Conservation (phyloP, 768 basidiomycete species). For the Trametes coccinea region DNA sequence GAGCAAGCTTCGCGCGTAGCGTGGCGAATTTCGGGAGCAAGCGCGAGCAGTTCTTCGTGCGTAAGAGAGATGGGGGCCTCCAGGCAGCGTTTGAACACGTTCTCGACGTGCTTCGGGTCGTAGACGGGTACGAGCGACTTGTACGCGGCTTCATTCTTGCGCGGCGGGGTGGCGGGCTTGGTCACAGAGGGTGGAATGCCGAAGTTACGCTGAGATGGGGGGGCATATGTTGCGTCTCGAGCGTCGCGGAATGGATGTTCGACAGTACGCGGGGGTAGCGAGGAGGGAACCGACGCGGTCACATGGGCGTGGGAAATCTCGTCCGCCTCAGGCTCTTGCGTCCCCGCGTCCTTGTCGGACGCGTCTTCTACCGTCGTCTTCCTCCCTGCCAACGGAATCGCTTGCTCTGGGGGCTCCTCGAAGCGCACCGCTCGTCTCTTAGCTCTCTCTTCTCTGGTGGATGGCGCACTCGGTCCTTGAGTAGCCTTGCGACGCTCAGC, state of each 20-base stretch:
- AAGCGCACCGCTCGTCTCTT: background rate
- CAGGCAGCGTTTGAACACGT: too few species aligned
- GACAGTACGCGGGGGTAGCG: conserved; percentile 9
- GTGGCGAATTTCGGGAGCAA: too few species aligned
- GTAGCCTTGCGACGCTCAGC: too few species aligned
- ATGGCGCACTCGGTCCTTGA: too few species aligned
- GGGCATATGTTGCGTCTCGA: conserved; percentile 6
- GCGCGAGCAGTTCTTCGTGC: too few species aligned
- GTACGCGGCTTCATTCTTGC: conserved; percentile 12
- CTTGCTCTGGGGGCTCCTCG: background rate
- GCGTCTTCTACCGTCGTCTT: too few species aligned
- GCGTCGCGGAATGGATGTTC: conserved; percentile 14
- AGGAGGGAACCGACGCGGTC: background rate
- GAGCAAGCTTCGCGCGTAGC: too few species aligned
- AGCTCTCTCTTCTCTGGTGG: background rate
- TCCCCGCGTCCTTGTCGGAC: too few species aligned
- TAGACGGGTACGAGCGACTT: background rate
- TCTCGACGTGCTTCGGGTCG: background rate
- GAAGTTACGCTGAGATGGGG: conserved; percentile 18
- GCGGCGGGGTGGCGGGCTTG: background rate
- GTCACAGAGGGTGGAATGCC: background rate
- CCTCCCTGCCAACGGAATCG: too few species aligned
- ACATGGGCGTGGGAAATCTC: too few species aligned
- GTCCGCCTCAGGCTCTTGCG: too few species aligned
- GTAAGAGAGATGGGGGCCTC: too few species aligned